Evolutionary conservation across 192 early-diverging fungal species (phyloP), one percentile per base, ranked within the genome.

Genomic region (Dissophora ornata): DNA sequence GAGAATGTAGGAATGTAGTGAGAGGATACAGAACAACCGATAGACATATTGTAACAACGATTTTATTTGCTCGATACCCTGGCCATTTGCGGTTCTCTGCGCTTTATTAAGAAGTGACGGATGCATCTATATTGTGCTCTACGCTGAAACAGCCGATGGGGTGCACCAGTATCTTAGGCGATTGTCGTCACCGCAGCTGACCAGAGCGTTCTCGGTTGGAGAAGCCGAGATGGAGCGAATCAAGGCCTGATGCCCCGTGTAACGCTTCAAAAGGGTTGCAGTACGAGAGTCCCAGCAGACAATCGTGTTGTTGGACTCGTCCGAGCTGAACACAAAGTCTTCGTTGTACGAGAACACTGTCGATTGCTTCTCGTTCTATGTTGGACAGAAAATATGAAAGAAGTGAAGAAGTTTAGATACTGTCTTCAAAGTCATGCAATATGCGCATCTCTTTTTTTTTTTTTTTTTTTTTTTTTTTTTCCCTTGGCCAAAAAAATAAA

Each of bases 271-370:
- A 12, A 92, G 67, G 9, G 26, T 40, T 15, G 90, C 92, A 4
- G 88, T 89, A 21, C 85, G 66, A 0, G 93, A 82, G 64, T 94
- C 93, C 92, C 92, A 95, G 57, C 77, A 84, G 1, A 86, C 81
- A 29, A 94, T 81, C 10, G 80, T 69, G 67, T 89, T 89, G 18
- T 82, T 77, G 21, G 69, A 68, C 51, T 92, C 90, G 69, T 94
- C 92, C 21, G 87, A 81, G 55, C 75, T 87, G 52, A 94, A 79
- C 1, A 95, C 90, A 71, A 86, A 86, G 18, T 84, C 73, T 68
- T 94, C 92, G 71, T 91, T 90, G 67, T 87, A 83, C 9, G 87
- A 90, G 42, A 94, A 91, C 9, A 82, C 71, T 16, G 69, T 65
- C n/a, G 70, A 73, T 62, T 73, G 63, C 16, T 75, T 75, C 19